Evolutionary conservation across 768 basidiomycete genomes (phyloP).

Genomic region (Lanmaoa pseudosensibilis): DNA sequence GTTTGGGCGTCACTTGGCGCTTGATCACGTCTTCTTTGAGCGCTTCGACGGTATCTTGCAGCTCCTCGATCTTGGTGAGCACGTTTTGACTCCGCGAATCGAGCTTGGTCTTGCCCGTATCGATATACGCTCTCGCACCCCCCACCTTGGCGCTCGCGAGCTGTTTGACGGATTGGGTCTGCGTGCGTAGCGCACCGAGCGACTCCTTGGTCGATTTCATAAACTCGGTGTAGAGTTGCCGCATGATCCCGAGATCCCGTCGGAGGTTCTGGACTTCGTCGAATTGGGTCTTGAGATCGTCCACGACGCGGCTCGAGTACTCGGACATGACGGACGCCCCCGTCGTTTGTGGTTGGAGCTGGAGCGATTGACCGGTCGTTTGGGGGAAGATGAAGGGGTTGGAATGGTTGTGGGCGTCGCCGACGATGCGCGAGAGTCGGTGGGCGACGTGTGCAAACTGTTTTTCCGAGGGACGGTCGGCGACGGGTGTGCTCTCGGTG

Average conservation of each 20-base stretch:
- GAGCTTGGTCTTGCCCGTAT: constrained; percentile 89
- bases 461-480: constrained; percentile 68
- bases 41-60: constrained; percentile 87
- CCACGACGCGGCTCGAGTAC: constrained; percentile 69
- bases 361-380: constrained; percentile 64
- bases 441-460: constrained; percentile 75
- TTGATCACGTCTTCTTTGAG: constrained; percentile 91
- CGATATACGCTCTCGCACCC: constrained; percentile 84
- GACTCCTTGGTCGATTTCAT: constrained; percentile 89
- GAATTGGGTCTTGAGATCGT: constrained; percentile 87
- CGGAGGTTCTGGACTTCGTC: constrained; percentile 94
- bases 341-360: constrained; percentile 63
- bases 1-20: constrained; percentile 82
- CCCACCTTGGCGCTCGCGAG: constrained; percentile 80
- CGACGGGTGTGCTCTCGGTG: constrained; percentile 63
- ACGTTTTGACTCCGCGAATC: constrained; percentile 87
- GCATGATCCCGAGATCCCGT: constrained; percentile 89
- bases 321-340: constrained; percentile 75
- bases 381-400: constrained; percentile 52
- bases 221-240: constrained; percentile 93
- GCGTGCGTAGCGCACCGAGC: constrained; percentile 70
- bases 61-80: constrained; percentile 88
- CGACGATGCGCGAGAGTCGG: constrained; percentile 70
- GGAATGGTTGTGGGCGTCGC: constrained; percentile 36
- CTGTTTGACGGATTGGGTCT: constrained; percentile 86